A percentile compares a stretch with the other conserved stretches of the same genome.
These are phyloP conservation scores for Thermoascus crustaceus DNA, from an alignment of 2,329 filamentous ascomycete species.

Conservation along the genomic window DNA sequence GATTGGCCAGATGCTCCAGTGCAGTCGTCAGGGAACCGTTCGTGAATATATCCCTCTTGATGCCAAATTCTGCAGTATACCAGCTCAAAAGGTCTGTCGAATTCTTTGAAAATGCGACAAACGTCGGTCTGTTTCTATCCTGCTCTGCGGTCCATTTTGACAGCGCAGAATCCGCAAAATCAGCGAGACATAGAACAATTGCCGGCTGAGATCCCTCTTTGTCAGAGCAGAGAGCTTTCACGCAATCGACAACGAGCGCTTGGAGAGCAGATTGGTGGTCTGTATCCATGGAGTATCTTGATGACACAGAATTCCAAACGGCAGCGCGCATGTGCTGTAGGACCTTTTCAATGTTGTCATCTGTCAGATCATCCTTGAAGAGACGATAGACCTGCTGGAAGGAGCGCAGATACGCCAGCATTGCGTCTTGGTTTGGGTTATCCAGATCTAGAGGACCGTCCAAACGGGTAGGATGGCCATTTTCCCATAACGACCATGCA, in stretches of 20 bases:
- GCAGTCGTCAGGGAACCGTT: slow-evolving; percentile 59
- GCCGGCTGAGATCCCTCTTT: slow-evolving; percentile 29
- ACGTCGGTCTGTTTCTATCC: slow-evolving; percentile 57
- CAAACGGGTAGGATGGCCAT: slow-evolving; percentile 50
- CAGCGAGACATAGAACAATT: slow-evolving; percentile 46
- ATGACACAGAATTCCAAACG: slow-evolving; percentile 57
- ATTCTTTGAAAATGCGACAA: slow-evolving; percentile 79
- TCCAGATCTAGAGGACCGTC: slow-evolving; percentile 35
- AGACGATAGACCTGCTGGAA: slow-evolving; percentile 72
- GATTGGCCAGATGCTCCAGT: slow-evolving; percentile 58
- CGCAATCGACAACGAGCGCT: slow-evolving; percentile 24
- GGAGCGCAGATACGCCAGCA: slow-evolving; percentile 74
- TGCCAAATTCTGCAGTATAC: slow-evolving; percentile 33
- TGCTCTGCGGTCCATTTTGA: slow-evolving; percentile 29
- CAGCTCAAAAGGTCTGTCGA: slow-evolving; percentile 60
- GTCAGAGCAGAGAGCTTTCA: slow-evolving; percentile 28
- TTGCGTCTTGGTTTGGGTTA: slow-evolving; percentile 67
- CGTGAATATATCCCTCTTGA: slow-evolving; percentile 59
- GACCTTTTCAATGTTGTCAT: slow-evolving; percentile 58
- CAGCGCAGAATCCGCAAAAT: slow-evolving; percentile 57
- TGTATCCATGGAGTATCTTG: slow-evolving; percentile 31
- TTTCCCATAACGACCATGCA: slow-evolving; percentile 63
- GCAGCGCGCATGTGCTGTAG: slow-evolving; percentile 63
- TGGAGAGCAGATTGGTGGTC: slow-evolving; percentile 33
- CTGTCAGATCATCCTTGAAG: slow-evolving; percentile 55